Conservation (phyloP, 352 stramenopile genomes). For the Phytophthora sp. region DNA sequence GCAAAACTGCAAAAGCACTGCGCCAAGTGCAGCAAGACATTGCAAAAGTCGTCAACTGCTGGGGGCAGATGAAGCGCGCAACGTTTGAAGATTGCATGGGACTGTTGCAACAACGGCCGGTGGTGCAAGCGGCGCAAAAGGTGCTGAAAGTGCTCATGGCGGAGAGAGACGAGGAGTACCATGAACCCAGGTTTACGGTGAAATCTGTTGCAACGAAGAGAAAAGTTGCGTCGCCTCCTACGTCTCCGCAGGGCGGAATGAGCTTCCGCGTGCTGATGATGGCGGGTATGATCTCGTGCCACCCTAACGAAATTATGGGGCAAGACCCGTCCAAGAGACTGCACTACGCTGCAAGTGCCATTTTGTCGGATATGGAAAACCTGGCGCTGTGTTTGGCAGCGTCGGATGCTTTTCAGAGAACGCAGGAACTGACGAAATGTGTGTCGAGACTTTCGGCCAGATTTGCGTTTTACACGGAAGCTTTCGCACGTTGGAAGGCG, state of each 20-base stretch:
- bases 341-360: conserved; percentile 48
- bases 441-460: conserved; percentile 52
- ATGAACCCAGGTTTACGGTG: background rate
- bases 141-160: conserved; percentile 64
- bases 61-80: conserved; percentile 38
- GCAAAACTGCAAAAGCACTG: conserved; percentile 45
- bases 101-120: conserved; percentile 61
- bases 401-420: conserved; percentile 11
- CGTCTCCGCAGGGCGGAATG: conserved; percentile 27
- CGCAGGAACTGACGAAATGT: conserved; percentile 47
- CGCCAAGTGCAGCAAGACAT: conserved; percentile 43
- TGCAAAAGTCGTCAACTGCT: conserved; percentile 47
- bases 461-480: conserved; percentile 75
- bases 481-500: conserved; percentile 70
- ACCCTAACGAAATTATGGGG: conserved; percentile 73
- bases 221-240: background rate
- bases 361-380: conserved; percentile 45
- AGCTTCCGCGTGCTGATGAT: conserved; percentile 74
- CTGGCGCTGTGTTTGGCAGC: conserved; percentile 41
- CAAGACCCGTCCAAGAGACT: conserved; percentile 45
- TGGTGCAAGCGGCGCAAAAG: conserved; percentile 54
- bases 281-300: conserved; percentile 73
- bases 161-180: conserved; percentile 4
- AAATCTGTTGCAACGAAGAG: conserved; percentile 7
- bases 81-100: conserved; percentile 71